Conservation (phyloP, 202 grass and related monocot species). For the Zizania palustris region DNA sequence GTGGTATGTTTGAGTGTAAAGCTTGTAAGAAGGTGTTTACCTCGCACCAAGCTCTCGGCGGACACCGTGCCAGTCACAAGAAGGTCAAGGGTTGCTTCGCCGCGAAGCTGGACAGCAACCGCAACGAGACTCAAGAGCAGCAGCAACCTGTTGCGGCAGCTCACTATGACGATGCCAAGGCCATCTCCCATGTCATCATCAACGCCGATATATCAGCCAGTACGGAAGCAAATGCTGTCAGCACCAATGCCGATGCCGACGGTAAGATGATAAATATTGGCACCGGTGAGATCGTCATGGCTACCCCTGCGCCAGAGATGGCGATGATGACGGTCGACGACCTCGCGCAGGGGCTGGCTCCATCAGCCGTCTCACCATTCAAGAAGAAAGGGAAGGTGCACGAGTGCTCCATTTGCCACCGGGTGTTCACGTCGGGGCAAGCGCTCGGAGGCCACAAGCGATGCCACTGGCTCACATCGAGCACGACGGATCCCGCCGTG, state of each 20-base stretch:
- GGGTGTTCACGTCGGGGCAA: constrained; percentile 81
- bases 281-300: neutral
- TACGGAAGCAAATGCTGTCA: neutral
- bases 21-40: constrained; percentile 89
- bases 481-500: constrained; percentile 37
- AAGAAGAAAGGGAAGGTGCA: constrained; percentile 83
- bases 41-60: constrained; percentile 85
- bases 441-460: constrained; percentile 91
- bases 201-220: neutral
- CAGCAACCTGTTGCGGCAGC: neutral
- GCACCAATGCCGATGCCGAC: neutral
- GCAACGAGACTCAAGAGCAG: constrained; percentile 1
- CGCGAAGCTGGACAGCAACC: constrained; percentile 49
- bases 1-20: constrained; percentile 77
- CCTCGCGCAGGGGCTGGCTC: neutral
- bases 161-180: constrained; percentile 18
- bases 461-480: constrained; percentile 74
- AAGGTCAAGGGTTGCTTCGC: constrained; percentile 86
- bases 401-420: constrained; percentile 87
- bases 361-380: neutral
- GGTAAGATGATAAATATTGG: neutral
- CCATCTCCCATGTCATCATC: neutral
- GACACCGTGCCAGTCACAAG: constrained; percentile 84
- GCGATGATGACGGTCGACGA: constrained; percentile 35
- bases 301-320: constrained; percentile 30